Evolutionary conservation across 2,329 filamentous ascomycete species (phyloP), one percentile per base, ranked within the genome.

Genomic region (Aspergillus spinulosporus): DNA sequence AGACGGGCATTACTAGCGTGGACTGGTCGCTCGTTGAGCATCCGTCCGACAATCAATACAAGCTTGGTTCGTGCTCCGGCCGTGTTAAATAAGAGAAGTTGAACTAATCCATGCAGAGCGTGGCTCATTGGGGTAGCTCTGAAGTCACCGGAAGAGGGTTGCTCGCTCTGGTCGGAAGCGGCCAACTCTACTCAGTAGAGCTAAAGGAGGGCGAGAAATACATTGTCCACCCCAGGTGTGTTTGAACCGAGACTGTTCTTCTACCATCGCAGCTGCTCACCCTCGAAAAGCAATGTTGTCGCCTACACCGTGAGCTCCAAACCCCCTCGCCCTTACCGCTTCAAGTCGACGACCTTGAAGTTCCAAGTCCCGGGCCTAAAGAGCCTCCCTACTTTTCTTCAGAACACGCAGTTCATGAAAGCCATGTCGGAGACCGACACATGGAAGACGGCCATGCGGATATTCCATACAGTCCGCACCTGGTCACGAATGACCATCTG

Each of bases 111-210:
- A 56, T 29, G 62, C 71, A 83, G 79, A 82, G 89, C 55, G 69
- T 96, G 50, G 86, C 91, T 45, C 88, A 97, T 70, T 97, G 93
- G 93, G 94, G 94, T 65, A 94, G 85, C 76, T 92, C 93, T 9
- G 84, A 89, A 62, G 80, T 97, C 58, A 96, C 92, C 0, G 94
- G 94, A 39, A 84, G 94, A 62, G 94, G 94, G 1, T 80, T 99
- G 21, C 83, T 92, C 0, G 93, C 92, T 1, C 80, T 99, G 12
- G 86, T 89, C 6, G 92, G 92, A 5, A 89, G 88, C 15, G 94
- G 94, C 0, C 91, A 97, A 69, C 86, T 96, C 58, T 96, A 97
- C 72, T 88, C 94, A 64, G 80, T 99, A 34, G 87, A 85, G 1
- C 77, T 99, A 50, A 86, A 85, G 57, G 85, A 88, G 28, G 92